Base-by-base conservation (phyloP, 2,329 filamentous ascomycete species). In the Fusarium sulawesiense region DNA sequence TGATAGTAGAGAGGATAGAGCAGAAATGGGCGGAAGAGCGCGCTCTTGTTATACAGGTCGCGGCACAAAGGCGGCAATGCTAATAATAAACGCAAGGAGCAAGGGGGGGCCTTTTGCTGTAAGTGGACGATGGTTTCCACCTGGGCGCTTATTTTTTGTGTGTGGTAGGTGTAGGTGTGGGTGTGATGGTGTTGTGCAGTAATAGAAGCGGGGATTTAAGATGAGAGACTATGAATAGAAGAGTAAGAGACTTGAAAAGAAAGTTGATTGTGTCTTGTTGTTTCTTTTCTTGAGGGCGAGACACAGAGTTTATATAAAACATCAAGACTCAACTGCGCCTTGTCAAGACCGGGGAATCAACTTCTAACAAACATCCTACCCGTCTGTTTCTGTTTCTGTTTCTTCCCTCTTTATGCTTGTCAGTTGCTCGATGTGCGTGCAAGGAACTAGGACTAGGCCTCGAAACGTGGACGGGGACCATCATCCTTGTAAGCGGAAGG, bases 31-130 rank as follows among this genome's bases (percentile, higher is more conserved):
- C 34, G 49, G 64, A 66, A 64, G 62, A 73, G 61, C 40, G 54
- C 32, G 23, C 40, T 59, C 56, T 64, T 63, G 57, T 68, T 56
- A 71, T 71, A 71, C 44, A 56, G 49, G 8, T 48, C 47, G 70
- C 71, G 71, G 71, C 62, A 58, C 45, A 41, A 64, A 30, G 56
- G 73, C 73, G 73, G 73, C 73, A 75, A 74, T 59, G 61, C 73
- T 75, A 75, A 75, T 74, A 73, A 75, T 75, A 75, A 73, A 67
- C 71, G 68, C 73, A 72, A 66, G 40, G 46, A 49, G 60, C 67
- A 65, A 60, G 70, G 67, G 45, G 44, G 32, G 49, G n/a, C 12
- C 32, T 41, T 41, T 27, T 34, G 27, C 14, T 62, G 55, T 63
- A 25, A 75, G 57, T 74, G 73, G 71, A 49, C 21, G 56, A 42